These are phyloP conservation scores for Nitzschia sp. DNA, from an alignment of 108 stramenopile genomes.

Conservation along the genomic window DNA sequence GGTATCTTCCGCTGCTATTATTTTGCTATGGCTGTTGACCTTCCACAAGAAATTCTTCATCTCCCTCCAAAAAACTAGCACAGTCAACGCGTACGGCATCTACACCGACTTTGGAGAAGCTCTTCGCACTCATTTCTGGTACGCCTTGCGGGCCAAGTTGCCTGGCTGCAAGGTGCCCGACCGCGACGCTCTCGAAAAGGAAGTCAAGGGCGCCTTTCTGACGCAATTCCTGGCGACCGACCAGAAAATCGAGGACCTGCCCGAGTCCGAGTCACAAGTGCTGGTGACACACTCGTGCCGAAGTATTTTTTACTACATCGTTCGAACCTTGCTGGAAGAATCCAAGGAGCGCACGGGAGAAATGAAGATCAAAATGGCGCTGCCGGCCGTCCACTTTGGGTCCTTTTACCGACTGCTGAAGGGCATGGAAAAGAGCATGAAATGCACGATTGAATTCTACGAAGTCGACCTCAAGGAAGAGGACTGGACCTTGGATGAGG, in stretches of 20 bases:
- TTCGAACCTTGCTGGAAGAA: slow-evolving; percentile 10
- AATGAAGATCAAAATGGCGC: slow-evolving; percentile 14
- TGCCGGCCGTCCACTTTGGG: slow-evolving; percentile 18
- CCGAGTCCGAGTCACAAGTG: neutral
- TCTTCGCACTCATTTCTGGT: slow-evolving; percentile 17
- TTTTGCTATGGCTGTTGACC: slow-evolving; percentile 19
- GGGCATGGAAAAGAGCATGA: slow-evolving; percentile 26
- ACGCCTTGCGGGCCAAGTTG: slow-evolving; percentile 5
- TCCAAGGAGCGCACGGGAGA: slow-evolving; percentile 11
- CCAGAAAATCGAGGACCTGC: too few species aligned
- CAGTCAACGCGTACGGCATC: slow-evolving; percentile 17
- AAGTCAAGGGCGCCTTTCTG: slow-evolving; percentile 16
- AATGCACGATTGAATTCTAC: slow-evolving; percentile 23
- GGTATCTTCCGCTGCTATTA: slow-evolving; percentile 6
- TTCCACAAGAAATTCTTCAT: slow-evolving; percentile 22
- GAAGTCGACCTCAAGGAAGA: slow-evolving; percentile 27
- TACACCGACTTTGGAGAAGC: slow-evolving; percentile 20
- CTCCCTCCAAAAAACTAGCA: neutral
- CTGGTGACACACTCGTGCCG: slow-evolving; percentile 21
- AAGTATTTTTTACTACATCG: slow-evolving; percentile 22
- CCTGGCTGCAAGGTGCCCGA: slow-evolving; percentile 1
- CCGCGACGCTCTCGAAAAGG: neutral
- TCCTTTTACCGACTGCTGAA: slow-evolving; percentile 21
- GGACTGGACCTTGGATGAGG: slow-evolving; percentile 26
- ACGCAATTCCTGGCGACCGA: neutral